phyloP scores from a whole-genome alignment of 2,329 filamentous ascomycete species.

The Pseudogymnoascus sp. region DNA sequence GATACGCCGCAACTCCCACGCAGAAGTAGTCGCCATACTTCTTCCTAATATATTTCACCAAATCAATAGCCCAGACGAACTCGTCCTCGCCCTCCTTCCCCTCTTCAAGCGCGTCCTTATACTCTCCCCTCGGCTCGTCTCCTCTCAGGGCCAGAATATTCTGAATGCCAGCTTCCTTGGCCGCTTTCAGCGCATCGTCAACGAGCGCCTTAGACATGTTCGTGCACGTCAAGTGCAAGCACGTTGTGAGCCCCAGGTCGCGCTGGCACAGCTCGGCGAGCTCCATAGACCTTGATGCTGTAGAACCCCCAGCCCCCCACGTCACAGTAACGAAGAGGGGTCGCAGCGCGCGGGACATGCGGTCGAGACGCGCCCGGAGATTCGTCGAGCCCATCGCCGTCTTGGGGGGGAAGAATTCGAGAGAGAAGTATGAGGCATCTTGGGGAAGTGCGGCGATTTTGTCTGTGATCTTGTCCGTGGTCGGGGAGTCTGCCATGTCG shows the following conservation, averaged over 20 bases:
- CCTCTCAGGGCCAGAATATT: conserved; percentile 91
- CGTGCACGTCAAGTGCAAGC: conserved; percentile 91
- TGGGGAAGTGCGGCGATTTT: conserved; percentile 86
- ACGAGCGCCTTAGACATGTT: conserved; percentile 87
- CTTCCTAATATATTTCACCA: conserved; percentile 81
- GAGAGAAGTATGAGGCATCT: conserved; percentile 79
- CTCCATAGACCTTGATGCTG: conserved; percentile 81
- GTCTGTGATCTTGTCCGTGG: conserved; percentile 73
- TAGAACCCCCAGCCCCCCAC: conserved; percentile 94
- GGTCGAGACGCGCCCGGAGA: conserved; percentile 81
- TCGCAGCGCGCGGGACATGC: conserved; percentile 85
- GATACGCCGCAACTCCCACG: conserved; percentile 88
- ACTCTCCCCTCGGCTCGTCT: conserved; percentile 87
- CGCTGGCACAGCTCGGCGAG: conserved; percentile 92
- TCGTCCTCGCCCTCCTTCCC: conserved; percentile 55
- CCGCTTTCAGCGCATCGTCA: conserved; percentile 82
- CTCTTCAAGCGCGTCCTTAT: conserved; percentile 54
- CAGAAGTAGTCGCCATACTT: conserved; percentile 92
- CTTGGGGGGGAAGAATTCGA: conserved; percentile 99
- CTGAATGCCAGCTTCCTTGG: conserved; percentile 79
- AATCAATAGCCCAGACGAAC: conserved; percentile 80
- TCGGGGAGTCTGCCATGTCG: conserved; percentile 8
- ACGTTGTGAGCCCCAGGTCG: conserved; percentile 85
- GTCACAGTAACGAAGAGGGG: conserved; percentile 96
- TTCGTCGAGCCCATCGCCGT: conserved; percentile 94